These are phyloP conservation scores for Hypoxylon sp. DNA, from an alignment of 2,329 filamentous ascomycete genomes.

Conservation along the genomic window DNA sequence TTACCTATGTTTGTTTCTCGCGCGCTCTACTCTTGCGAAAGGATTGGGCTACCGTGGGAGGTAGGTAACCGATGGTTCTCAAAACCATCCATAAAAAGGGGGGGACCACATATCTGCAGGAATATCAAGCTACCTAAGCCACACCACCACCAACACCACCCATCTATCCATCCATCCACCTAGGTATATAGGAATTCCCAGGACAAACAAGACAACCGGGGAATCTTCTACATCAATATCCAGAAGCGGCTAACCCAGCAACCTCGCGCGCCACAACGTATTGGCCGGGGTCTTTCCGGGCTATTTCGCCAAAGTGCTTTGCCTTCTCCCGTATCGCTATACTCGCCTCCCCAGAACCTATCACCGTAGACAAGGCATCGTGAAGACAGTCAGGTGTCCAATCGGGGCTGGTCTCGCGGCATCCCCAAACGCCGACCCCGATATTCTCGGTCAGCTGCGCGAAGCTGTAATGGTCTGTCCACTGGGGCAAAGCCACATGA, in stretches of 20 bases:
- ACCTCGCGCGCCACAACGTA: constrained; percentile 30
- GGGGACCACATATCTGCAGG: too few species aligned
- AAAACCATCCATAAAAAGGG: too few species aligned
- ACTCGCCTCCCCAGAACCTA: not conserved
- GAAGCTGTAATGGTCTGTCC: constrained; percentile 34
- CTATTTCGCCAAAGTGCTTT: constrained; percentile 18
- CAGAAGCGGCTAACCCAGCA: constrained; percentile 30
- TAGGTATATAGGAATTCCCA: too few species aligned
- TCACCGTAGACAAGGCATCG: constrained; percentile 16
- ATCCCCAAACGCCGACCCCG: constrained; percentile 35
- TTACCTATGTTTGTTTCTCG: too few species aligned
- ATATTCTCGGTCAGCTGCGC: constrained; percentile 25
- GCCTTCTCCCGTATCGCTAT: constrained; percentile 20
- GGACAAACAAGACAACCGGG: too few species aligned
- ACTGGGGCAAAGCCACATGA: constrained; percentile 35
- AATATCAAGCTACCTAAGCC: too few species aligned
- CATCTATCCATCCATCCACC: too few species aligned
- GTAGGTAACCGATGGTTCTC: too few species aligned
- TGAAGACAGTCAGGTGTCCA: constrained; percentile 29
- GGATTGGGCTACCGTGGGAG: too few species aligned
- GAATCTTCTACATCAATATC: constrained; percentile 5
- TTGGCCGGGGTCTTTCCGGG: constrained; percentile 26
- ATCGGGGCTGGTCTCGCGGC: constrained; percentile 28
- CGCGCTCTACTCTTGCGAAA: too few species aligned
- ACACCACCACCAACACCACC: too few species aligned